A percentile compares a stretch with the other conserved stretches of the same genome.
Evolutionary conservation across 306 rosid species (phyloP).

Genomic region (Psophocarpus tetragonolobus): DNA sequence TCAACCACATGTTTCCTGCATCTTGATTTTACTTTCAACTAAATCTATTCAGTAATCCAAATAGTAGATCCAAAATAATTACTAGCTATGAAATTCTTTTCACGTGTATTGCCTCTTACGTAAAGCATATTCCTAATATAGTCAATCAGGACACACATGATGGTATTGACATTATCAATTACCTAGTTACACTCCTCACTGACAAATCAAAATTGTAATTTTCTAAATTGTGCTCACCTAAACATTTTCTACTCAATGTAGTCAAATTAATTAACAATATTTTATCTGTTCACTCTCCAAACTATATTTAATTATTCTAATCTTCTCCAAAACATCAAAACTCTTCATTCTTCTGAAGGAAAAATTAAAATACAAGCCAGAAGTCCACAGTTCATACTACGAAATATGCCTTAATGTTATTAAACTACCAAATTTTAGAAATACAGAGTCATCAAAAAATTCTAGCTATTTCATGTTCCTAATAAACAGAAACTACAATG

Average conservation of each 20-base stretch:
- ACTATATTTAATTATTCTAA: neutral
- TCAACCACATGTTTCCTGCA: neutral
- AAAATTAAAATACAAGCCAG: neutral
- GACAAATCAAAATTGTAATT: neutral
- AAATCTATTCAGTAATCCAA: neutral
- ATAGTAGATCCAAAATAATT: constrained; percentile 14
- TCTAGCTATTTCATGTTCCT: constrained; percentile 1
- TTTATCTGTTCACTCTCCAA: neutral
- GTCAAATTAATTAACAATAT: constrained; percentile 5
- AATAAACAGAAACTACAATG: neutral
- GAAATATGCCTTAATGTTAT: neutral
- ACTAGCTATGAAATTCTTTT: neutral
- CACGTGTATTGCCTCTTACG: neutral
- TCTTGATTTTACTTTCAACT: neutral
- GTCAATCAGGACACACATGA: neutral
- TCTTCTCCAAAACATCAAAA: neutral
- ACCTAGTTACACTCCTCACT: neutral
- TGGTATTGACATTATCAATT: neutral
- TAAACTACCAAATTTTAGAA: neutral
- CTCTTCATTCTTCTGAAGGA: neutral
- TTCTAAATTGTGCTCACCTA: neutral
- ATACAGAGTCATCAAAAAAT: constrained; percentile 2
- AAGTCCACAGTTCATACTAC: neutral
- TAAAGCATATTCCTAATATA: neutral
- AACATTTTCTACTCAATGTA: neutral